Base-by-base conservation (phyloP, 2,329 filamentous ascomycete genomes). In the Venturia nashicola region DNA sequence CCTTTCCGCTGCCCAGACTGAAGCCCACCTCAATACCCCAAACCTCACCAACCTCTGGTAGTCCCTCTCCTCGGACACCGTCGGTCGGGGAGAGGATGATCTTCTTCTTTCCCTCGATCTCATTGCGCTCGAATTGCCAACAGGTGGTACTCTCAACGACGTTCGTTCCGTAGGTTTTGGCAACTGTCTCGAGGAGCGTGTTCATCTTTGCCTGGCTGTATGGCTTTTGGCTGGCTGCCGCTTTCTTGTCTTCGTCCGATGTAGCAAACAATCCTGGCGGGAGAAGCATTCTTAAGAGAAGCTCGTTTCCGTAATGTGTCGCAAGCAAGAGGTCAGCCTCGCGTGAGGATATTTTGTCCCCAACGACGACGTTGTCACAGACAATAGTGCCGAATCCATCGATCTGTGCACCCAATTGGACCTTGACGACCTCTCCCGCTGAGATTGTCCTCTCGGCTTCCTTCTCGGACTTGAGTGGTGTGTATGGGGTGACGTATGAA, bases 11-110 rank as follows among this genome's bases (percentile, higher is more conserved):
- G 68, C 92, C 92, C 71, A 94, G 80, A 77, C 89, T 94, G 73
- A 99, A 85, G 70, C 93, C 93, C 74, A 97, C 86, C 82, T 99
- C 94, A 64, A 99, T 90, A 77, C 94, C 94, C 94, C 94, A 99
- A 66, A 96, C 92, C 75, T 99, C 94, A 69, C 90, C 88, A 65
- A 96, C 79, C 72, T 95, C 93, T 65, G 94, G 89, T 65, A 86
- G 77, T 72, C 94, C 94, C 67, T 99, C 94, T 65, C 93, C 93
- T 80, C 91, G 95, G 73, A 89, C 86, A 68, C 90, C 90, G 72
- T 97, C 91, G 61, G 86, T 84, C 42, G 91, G 89, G 32, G 91
- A 84, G 65, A 99, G 81, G 69, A 99, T 94, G 73, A 99, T 96
- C 86, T 97, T 97, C 87, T 97, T 97, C 82, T 88, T 86, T 71